Evolutionary conservation across 2,329 filamentous ascomycete genomes (phyloP).

Genomic region (Venturia nashicola): DNA sequence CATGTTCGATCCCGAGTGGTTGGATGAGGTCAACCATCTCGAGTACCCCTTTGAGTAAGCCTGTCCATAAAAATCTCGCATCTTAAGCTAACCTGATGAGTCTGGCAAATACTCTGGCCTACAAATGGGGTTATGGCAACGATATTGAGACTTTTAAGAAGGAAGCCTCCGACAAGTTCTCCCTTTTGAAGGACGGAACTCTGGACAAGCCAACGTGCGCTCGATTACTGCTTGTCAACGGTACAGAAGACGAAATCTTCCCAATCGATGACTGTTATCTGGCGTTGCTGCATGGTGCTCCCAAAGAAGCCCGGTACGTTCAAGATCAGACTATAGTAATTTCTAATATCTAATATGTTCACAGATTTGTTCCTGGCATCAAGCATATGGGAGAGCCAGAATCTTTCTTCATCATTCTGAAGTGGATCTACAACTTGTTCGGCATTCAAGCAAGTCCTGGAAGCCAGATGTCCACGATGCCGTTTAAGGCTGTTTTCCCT

Average conservation of each 20-base stretch:
- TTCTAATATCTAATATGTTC: neutral
- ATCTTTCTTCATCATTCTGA: conserved; percentile 35
- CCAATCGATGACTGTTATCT: conserved; percentile 49
- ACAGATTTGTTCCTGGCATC: conserved; percentile 27
- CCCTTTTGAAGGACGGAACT: conserved; percentile 42
- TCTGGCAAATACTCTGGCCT: conserved; percentile 36
- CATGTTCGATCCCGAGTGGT: conserved; percentile 45
- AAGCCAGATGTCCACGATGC: conserved; percentile 34
- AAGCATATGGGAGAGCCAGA: conserved; percentile 42
- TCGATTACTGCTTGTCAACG: conserved; percentile 43
- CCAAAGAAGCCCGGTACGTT: conserved; percentile 35
- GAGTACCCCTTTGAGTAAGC: conserved; percentile 46
- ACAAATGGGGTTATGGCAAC: conserved; percentile 33
- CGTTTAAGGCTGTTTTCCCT: conserved; percentile 32
- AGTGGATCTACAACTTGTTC: conserved; percentile 37
- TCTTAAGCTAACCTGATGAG: conserved; percentile 9
- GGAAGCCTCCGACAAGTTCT: conserved; percentile 38
- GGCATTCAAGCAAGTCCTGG: conserved; percentile 29
- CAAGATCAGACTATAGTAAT: neutral
- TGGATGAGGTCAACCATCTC: conserved; percentile 41
- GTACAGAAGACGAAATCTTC: conserved; percentile 48
- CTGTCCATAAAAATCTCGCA: neutral
- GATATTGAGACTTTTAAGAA: conserved; percentile 32
- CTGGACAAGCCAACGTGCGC: conserved; percentile 37
- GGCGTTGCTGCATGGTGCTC: conserved; percentile 37